These are phyloP conservation scores for Malus hybrid DNA, from an alignment of 331 rosid genomes.

Conservation along the genomic window DNA sequence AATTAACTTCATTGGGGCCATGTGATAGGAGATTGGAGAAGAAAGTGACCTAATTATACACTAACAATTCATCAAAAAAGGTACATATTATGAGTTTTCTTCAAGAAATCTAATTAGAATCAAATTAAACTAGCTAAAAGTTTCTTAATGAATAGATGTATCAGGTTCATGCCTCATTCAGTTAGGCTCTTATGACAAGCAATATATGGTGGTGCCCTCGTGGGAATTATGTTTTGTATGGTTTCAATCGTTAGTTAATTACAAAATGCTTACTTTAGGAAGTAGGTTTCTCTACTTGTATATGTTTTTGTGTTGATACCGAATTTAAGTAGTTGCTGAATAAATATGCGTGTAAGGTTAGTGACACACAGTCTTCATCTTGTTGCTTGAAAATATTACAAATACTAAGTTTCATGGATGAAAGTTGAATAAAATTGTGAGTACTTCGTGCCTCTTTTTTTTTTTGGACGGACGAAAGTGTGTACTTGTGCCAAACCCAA, in stretches of 20 bases:
- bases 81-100: background rate
- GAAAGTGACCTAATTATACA: slow-evolving; percentile 27
- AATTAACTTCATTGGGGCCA: background rate
- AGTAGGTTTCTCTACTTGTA: too few species aligned
- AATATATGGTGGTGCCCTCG: background rate
- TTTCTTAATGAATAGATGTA: background rate
- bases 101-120: background rate
- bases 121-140: background rate
- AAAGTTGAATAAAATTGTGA: too few species aligned
- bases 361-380: too few species aligned
- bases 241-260: background rate
- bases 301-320: too few species aligned
- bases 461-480: too few species aligned
- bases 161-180: background rate
- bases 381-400: too few species aligned
- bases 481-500: background rate
- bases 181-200: background rate
- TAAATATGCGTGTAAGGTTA: too few species aligned
- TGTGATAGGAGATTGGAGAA: background rate
- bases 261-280: too few species aligned
- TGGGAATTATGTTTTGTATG: background rate
- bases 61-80: slow-evolving; percentile 16
- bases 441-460: too few species aligned
- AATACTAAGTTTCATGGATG: too few species aligned
- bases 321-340: too few species aligned